Conservation (phyloP, 495 filamentous ascomycete genomes). For the Pseudoneurospora amorphoporcata region DNA sequence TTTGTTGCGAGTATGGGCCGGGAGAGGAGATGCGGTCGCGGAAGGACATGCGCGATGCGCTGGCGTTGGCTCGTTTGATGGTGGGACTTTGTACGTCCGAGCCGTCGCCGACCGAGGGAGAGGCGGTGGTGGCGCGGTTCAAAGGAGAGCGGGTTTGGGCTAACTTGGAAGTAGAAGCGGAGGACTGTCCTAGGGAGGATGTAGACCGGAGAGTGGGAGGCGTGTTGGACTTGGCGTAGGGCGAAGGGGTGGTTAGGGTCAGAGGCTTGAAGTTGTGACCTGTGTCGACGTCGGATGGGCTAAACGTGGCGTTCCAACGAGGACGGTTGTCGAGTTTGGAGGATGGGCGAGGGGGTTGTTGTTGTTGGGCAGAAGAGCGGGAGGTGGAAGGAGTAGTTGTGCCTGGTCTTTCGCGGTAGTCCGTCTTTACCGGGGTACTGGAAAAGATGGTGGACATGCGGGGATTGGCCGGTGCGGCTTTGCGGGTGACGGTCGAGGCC, state of each 20-base stretch:
- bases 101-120: constrained; percentile 20
- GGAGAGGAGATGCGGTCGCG: constrained; percentile 38
- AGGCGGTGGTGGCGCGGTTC: constrained; percentile 28
- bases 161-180: constrained; percentile 35
- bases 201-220: constrained; percentile 23
- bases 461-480: constrained; percentile 25
- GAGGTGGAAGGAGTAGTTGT: constrained; percentile 34
- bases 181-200: constrained; percentile 29
- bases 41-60: constrained; percentile 30
- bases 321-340: constrained; percentile 50
- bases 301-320: constrained; percentile 69
- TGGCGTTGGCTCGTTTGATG: constrained; percentile 14
- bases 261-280: constrained; percentile 63
- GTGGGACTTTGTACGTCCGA: constrained; percentile 17
- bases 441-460: constrained; percentile 23
- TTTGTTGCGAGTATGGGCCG: constrained; percentile 21
- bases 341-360: constrained; percentile 37
- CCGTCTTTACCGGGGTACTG: neutral
- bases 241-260: constrained; percentile 49
- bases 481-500: constrained; percentile 17
- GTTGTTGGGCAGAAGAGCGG: constrained; percentile 38
- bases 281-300: constrained; percentile 54
- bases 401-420: neutral
- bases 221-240: constrained; percentile 41
- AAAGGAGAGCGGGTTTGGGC: constrained; percentile 38